phyloP scores from a whole-genome alignment of 2,329 filamentous ascomycete species.

The Claviceps capensis region DNA sequence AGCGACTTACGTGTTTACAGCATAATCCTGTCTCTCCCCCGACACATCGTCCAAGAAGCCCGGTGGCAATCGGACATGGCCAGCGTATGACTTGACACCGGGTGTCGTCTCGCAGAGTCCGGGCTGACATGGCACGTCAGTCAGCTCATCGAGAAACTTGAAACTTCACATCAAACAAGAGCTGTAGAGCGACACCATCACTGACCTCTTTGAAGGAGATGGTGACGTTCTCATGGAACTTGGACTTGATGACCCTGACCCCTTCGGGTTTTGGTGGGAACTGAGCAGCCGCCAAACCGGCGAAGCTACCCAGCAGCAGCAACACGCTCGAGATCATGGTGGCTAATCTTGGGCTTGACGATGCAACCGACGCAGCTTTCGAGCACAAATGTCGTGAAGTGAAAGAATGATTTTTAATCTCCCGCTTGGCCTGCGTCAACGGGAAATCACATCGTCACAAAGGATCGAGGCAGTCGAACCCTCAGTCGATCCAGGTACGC shows the following conservation, averaged over 20 bases:
- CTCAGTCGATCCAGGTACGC: too few relatives aligned
- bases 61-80: constrained; percentile 45
- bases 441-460: background rate
- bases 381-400: background rate
- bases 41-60: constrained; percentile 18
- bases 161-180: background rate
- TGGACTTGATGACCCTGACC: constrained; percentile 38
- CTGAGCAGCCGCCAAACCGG: constrained; percentile 13
- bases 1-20: constrained; percentile 30
- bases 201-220: constrained; percentile 44
- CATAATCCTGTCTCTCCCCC: constrained; percentile 32
- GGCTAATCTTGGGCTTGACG: background rate
- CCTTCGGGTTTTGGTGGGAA: constrained; percentile 18
- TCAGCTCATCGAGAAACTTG: background rate
- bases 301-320: constrained; percentile 10
- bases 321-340: constrained; percentile 5
- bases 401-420: too few relatives aligned
- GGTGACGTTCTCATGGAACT: constrained; percentile 45
- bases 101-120: constrained; percentile 41
- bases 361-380: background rate
- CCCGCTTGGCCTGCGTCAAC: background rate
- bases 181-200: background rate
- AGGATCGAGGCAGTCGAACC: background rate
- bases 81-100: constrained; percentile 51
- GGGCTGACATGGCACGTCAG: constrained; percentile 25